Evolutionary conservation across 768 basidiomycete species (phyloP).

Genomic region (Tylopilus sp.): DNA sequence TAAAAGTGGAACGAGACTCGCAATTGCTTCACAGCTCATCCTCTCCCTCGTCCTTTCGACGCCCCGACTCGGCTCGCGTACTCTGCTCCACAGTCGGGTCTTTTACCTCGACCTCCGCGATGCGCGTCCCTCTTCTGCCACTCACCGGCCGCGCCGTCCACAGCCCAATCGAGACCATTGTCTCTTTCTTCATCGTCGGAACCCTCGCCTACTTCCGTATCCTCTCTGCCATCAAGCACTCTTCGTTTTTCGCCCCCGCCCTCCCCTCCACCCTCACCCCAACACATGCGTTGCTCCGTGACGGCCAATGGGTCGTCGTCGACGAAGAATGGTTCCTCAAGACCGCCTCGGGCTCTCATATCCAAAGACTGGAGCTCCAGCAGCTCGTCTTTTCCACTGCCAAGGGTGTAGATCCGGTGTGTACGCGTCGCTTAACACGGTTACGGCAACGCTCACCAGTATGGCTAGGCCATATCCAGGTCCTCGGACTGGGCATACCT

Average conservation of each 20-base stretch:
- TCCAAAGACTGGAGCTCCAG: slow-evolving; percentile 61
- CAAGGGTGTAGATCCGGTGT: slow-evolving; percentile 36
- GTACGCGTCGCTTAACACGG: slow-evolving; percentile 5
- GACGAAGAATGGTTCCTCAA: slow-evolving; percentile 51
- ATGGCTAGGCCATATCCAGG: slow-evolving; percentile 26
- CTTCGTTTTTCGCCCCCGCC: slow-evolving; percentile 67
- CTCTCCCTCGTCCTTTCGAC: neutral
- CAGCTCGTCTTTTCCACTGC: slow-evolving; percentile 54
- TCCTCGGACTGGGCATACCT: slow-evolving; percentile 41
- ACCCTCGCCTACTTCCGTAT: slow-evolving; percentile 96
- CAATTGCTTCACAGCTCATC: neutral
- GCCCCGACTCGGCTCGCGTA: too few species aligned
- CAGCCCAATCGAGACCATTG: slow-evolving; percentile 86
- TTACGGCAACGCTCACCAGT: slow-evolving; percentile 1
- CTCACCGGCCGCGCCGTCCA: slow-evolving; percentile 71
- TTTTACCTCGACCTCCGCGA: slow-evolving; percentile 23
- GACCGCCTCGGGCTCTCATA: slow-evolving; percentile 25
- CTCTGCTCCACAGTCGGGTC: too few species aligned
- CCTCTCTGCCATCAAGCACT: slow-evolving; percentile 85
- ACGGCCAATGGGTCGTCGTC: slow-evolving; percentile 62
- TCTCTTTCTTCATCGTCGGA: slow-evolving; percentile 82
- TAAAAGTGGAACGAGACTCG: slow-evolving; percentile 30
- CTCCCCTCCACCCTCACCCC: slow-evolving; percentile 49
- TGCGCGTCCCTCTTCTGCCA: slow-evolving; percentile 64
- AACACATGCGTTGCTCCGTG: slow-evolving; percentile 50